These are phyloP conservation scores for Podila minutissima DNA, from an alignment of 192 early-diverging fungal genomes.

Conservation along the genomic window DNA sequence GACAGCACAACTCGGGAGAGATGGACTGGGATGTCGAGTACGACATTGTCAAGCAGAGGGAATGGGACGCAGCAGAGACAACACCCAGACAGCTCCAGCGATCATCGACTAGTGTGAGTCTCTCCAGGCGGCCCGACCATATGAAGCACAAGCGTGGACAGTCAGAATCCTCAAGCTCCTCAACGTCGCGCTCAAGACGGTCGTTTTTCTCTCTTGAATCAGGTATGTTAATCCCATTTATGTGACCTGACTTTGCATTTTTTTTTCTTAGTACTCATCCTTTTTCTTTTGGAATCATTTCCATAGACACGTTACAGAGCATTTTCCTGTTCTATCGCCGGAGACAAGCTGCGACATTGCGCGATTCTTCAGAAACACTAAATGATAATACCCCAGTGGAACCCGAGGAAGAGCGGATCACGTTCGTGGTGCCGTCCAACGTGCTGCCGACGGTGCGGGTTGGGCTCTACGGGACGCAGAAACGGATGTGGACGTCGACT, in stretches of 20 bases:
- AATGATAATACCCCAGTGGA: not conserved
- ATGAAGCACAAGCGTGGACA: not conserved
- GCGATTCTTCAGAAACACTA: not conserved
- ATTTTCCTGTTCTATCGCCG: conserved; percentile 23
- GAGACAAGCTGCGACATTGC: not conserved
- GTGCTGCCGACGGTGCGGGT: conserved; percentile 23
- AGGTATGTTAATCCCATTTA: not conserved
- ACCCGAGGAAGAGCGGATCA: not conserved
- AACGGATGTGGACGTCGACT: conserved; percentile 33
- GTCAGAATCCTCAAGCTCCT: not conserved
- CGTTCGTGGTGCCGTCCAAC: conserved; percentile 27
- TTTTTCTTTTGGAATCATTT: too few relatives aligned
- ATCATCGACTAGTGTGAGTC: not conserved
- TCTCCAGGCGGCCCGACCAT: not conserved
- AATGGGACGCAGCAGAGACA: not conserved
- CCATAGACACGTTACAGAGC: not conserved
- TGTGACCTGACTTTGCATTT: too few relatives aligned
- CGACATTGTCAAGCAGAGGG: not conserved
- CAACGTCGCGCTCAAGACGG: not conserved
- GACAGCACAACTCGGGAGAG: not conserved
- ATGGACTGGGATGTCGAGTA: not conserved
- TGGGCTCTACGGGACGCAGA: conserved; percentile 30
- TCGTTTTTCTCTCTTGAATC: not conserved
- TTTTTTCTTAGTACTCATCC: too few relatives aligned
- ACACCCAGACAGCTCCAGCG: not conserved